Base-by-base conservation (phyloP, 768 basidiomycete genomes). In the Boletus barrowsii region DNA sequence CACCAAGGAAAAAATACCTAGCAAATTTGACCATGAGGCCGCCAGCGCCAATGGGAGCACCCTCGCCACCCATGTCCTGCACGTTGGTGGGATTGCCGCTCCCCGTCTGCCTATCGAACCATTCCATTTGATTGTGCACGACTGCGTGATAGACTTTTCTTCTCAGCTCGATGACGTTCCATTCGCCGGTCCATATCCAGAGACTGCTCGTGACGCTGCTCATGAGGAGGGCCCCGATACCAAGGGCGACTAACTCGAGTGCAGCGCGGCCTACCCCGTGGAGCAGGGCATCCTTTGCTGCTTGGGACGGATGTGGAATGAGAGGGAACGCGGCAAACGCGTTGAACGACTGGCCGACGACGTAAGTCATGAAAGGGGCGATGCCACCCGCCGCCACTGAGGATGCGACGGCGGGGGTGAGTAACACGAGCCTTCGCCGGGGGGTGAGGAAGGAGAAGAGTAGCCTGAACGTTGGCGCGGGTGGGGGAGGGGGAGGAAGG, bases 21-120 rank as follows among this genome's bases (percentile, higher is more conserved):
- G 88, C 82, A 68, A 97, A 98, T 66, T 93, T 90, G 50, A 91
- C 87, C 93, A 96, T 95, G 42, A 97, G 76, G 20, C 93, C 94
- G 55, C 88, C 93, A 47, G 93, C 92, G 56, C 91, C 90, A 45
- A 86, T 74, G 37, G 82, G 78, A 24, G 80, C 79, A 40, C 78
- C 69, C 32, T 70, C 72, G 33, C 78, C 75, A 42, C 54, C 53
- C 37, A 58, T 55, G 59, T 70, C 71, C 42, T 74, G 68, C 58
- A 68, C 63, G 49, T 67, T 59, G 8, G 71, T 74, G 22, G 76
- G 69, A 37, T 76, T 77, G 22, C 83, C 84, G 10, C 73, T 72
- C 49, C 82, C 83, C 79, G 88, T 86, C 53, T 89, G 85, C 39
- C 81, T 70, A 71, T 97, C 94, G 67, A 93, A 97, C 94, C 95